These are phyloP conservation scores for Crithidia fasciculata DNA, from an alignment of 208 protist species.

Conservation along the genomic window DNA sequence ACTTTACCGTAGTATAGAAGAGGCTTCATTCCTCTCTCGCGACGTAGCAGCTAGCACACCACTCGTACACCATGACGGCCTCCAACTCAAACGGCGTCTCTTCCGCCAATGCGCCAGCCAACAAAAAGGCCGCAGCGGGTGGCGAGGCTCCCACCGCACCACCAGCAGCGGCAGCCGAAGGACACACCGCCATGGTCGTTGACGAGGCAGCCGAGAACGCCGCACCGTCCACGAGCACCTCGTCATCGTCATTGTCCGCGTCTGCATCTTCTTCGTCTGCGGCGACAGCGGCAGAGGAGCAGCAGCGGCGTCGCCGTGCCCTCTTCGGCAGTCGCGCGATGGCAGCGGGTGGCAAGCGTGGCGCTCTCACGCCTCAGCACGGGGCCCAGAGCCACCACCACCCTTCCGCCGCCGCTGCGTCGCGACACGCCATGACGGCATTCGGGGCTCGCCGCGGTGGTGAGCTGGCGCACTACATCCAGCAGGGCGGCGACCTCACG, in stretches of 20 bases:
- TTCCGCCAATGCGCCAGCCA: not conserved
- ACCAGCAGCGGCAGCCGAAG: not conserved
- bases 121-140: not conserved
- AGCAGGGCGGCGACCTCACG: constrained; percentile 48
- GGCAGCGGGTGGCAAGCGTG: constrained; percentile 67
- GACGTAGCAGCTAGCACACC: not conserved
- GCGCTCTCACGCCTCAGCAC: constrained; percentile 13
- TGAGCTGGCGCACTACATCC: constrained; percentile 59
- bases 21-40: too few relatives aligned
- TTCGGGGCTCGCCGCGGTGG: constrained; percentile 64
- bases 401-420: not conserved
- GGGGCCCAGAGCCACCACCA: constrained; percentile 2
- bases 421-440: constrained; percentile 51
- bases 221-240: not conserved
- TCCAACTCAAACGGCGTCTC: constrained; percentile 9
- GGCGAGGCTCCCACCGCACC: not conserved
- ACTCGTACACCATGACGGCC: not conserved
- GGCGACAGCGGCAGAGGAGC: constrained; percentile 13
- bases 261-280: not conserved
- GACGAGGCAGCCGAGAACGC: not conserved
- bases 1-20: too few relatives aligned
- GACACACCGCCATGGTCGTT: constrained; percentile 3
- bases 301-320: constrained; percentile 46
- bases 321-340: constrained; percentile 87
- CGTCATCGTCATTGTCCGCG: not conserved